Evolutionary conservation across 2,329 filamentous ascomycete species (phyloP).

Genomic region (Curvularia spicifera): DNA sequence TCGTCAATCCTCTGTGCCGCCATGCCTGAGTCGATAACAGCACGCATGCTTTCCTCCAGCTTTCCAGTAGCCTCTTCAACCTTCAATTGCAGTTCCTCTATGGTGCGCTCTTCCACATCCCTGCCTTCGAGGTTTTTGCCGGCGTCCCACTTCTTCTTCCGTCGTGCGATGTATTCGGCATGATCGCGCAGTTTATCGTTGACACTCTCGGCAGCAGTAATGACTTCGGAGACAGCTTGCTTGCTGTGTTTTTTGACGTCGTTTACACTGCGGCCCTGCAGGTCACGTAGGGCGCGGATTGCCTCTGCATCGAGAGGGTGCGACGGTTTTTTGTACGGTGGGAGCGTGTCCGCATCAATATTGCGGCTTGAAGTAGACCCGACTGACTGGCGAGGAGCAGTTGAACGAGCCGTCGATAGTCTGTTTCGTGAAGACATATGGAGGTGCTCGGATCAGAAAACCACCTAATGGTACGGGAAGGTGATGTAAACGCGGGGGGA

Average conservation of each 20-base stretch:
- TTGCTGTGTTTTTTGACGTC: slow-evolving; percentile 58
- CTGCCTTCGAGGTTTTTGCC: slow-evolving; percentile 47
- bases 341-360: slow-evolving; percentile 40
- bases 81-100: slow-evolving; percentile 51
- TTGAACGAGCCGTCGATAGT: slow-evolving; percentile 21
- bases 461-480: background rate
- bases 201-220: slow-evolving; percentile 58
- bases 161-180: slow-evolving; percentile 46
- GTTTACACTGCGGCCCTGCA: slow-evolving; percentile 53
- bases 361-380: slow-evolving; percentile 8
- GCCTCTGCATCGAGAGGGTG: slow-evolving; percentile 59
- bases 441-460: background rate
- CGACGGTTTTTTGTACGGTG: slow-evolving; percentile 61
- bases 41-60: slow-evolving; percentile 65
- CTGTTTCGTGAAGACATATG: slow-evolving; percentile 36
- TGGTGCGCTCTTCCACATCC: slow-evolving; percentile 47
- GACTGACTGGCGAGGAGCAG: slow-evolving; percentile 18
- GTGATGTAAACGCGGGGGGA: slow-evolving; percentile 12
- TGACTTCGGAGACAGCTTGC: slow-evolving; percentile 56
- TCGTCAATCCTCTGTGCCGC: slow-evolving; percentile 55
- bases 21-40: slow-evolving; percentile 63
- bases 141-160: slow-evolving; percentile 45
- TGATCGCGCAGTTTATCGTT: slow-evolving; percentile 61
- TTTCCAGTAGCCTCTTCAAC: slow-evolving; percentile 60
- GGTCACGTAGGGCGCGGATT: slow-evolving; percentile 54